Conservation (phyloP, 768 basidiomycete species). For the Neoboletus magnificus region DNA sequence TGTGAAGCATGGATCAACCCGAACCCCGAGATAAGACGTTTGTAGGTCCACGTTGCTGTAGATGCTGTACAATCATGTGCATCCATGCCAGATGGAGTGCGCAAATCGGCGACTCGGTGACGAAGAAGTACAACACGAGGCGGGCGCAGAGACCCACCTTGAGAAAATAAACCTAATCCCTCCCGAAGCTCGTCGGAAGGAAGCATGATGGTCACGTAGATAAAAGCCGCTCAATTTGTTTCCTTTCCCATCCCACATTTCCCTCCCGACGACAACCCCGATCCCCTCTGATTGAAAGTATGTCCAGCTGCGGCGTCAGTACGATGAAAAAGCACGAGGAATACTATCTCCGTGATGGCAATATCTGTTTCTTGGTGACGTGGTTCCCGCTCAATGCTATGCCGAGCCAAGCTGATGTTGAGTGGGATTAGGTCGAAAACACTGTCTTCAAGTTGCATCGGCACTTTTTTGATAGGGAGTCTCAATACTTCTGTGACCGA, state of each 20-base stretch:
- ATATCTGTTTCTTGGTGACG: constrained; percentile 51
- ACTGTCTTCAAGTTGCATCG: constrained; percentile 34
- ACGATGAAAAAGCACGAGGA: constrained; percentile 26
- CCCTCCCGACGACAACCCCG: neutral
- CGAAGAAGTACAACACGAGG: constrained; percentile 7
- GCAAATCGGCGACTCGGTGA: neutral
- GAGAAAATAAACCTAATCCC: constrained; percentile 10
- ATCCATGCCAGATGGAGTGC: neutral
- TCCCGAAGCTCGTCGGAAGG: neutral
- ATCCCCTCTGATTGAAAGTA: neutral
- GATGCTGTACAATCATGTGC: neutral
- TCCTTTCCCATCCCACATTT: neutral
- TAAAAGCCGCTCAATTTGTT: constrained; percentile 8
- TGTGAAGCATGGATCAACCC: neutral
- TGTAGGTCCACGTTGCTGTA: constrained; percentile 25
- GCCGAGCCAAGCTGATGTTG: neutral
- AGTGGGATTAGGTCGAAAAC: constrained; percentile 30
- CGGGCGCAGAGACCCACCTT: constrained; percentile 4
- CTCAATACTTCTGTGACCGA: constrained; percentile 26
- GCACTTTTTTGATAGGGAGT: constrained; percentile 38
- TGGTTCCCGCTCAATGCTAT: neutral
- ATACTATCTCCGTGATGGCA: constrained; percentile 55
- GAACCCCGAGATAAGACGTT: constrained; percentile 13
- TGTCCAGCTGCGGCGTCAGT: constrained; percentile 9
- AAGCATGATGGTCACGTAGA: constrained; percentile 4